Conservation (phyloP, 768 basidiomycete genomes). For the Dioszegia hungarica region DNA sequence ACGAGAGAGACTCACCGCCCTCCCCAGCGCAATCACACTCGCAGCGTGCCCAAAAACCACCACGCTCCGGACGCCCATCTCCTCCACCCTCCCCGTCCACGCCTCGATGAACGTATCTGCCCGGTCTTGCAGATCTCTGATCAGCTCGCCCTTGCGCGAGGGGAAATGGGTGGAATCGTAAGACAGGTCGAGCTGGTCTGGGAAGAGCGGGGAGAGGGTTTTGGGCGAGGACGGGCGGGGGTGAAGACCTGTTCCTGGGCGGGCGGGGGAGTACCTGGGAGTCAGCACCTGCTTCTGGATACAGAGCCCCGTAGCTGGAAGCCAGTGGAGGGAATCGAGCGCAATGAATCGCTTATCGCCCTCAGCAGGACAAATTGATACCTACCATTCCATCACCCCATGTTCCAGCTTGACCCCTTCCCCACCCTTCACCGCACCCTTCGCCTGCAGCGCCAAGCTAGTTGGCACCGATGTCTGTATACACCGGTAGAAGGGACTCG, state of each 20-base stretch:
- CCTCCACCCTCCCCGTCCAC: constrained; percentile 33
- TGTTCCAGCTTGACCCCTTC: constrained; percentile 38
- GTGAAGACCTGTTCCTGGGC: constrained; percentile 41
- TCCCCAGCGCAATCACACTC: constrained; percentile 47
- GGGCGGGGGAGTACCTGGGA: constrained; percentile 46
- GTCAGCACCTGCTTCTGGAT: neutral
- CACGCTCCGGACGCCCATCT: constrained; percentile 36
- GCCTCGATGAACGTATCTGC: constrained; percentile 38
- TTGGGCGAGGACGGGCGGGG: constrained; percentile 36
- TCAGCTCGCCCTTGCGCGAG: constrained; percentile 41
- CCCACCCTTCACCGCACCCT: neutral
- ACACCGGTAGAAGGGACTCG: constrained; percentile 47
- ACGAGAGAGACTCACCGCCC: constrained; percentile 32
- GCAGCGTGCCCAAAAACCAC: constrained; percentile 49
- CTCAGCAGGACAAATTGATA: neutral
- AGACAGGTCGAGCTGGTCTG: constrained; percentile 17
- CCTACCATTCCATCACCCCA: constrained; percentile 47
- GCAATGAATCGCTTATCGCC: too few species aligned
- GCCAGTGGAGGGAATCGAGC: too few species aligned
- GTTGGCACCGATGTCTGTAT: constrained; percentile 44
- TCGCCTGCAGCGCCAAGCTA: constrained; percentile 13
- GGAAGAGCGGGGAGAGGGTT: constrained; percentile 31
- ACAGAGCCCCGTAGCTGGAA: too few species aligned
- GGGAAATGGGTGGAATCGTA: constrained; percentile 45
- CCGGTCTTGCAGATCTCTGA: constrained; percentile 37